phyloP scores from a whole-genome alignment of 495 filamentous ascomycete genomes.

The Penicillium angulare region DNA sequence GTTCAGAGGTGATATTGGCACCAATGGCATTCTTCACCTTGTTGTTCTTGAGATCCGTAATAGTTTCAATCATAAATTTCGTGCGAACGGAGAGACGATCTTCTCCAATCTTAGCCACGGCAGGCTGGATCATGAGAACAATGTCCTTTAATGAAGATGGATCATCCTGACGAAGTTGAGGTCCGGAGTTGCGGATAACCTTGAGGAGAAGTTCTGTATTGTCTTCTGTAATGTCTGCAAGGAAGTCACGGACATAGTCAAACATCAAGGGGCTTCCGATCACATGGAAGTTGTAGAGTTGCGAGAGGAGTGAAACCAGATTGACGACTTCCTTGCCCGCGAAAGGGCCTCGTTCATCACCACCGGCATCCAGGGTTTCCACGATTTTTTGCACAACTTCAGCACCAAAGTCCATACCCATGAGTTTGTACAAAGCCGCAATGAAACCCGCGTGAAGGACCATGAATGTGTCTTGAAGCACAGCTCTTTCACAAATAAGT shows the following conservation, averaged over 20 bases:
- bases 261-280: conserved; percentile 80
- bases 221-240: conserved; percentile 74
- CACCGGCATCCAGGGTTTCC: conserved; percentile 57
- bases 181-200: conserved; percentile 74
- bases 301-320: conserved; percentile 77
- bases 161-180: conserved; percentile 85
- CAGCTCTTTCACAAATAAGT: conserved; percentile 72
- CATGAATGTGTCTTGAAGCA: conserved; percentile 80
- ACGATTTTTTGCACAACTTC: conserved; percentile 76
- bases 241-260: conserved; percentile 79
- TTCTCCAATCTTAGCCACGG: conserved; percentile 63
- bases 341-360: conserved; percentile 38
- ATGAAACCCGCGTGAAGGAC: conserved; percentile 90
- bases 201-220: conserved; percentile 90
- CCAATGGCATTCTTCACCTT: conserved; percentile 70
- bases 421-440: conserved; percentile 78
- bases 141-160: conserved; percentile 90
- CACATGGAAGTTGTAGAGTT: conserved; percentile 89
- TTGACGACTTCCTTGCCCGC: conserved; percentile 72
- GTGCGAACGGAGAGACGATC: conserved; percentile 79
- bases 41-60: conserved; percentile 93
- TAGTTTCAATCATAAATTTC: conserved; percentile 97
- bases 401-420: conserved; percentile 85
- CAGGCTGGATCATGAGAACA: conserved; percentile 71
- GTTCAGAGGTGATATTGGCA: conserved; percentile 66